Evolutionary conservation across 257 asterid species (phyloP).

Genomic region (Petunia secreta): DNA sequence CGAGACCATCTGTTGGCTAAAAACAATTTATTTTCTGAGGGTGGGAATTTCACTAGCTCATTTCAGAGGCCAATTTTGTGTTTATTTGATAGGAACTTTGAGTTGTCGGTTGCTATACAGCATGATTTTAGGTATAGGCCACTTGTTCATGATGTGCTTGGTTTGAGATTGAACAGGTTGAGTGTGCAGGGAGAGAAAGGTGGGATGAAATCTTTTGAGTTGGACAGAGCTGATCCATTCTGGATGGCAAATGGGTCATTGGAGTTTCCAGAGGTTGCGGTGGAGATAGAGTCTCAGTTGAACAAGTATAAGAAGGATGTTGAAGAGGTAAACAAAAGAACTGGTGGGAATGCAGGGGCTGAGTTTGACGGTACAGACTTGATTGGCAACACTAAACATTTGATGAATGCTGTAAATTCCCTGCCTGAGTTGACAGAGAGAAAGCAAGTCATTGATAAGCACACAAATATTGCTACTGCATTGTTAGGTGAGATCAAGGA

Average conservation of each 20-base stretch:
- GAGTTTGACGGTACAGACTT: constrained; percentile 88
- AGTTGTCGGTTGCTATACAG: constrained; percentile 84
- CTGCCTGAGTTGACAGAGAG: constrained; percentile 94
- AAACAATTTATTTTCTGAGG: constrained; percentile 80
- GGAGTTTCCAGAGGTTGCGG: constrained; percentile 93
- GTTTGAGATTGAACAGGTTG: constrained; percentile 87
- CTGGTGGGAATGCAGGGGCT: constrained; percentile 82
- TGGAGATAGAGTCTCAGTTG: constrained; percentile 84
- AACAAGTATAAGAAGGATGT: constrained; percentile 85
- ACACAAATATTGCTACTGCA: constrained; percentile 87
- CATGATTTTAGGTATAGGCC: constrained; percentile 97
- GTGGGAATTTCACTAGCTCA: constrained; percentile 73
- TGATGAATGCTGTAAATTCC: constrained; percentile 94
- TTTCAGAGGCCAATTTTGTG: constrained; percentile 97
- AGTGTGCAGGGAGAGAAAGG: constrained; percentile 90
- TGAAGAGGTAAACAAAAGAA: constrained; percentile 85
- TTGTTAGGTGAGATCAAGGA: constrained; percentile 73
- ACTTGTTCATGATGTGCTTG: constrained; percentile 94
- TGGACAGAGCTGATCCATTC: constrained; percentile 81
- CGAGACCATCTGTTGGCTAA: constrained; percentile 90
- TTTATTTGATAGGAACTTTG: constrained; percentile 88
- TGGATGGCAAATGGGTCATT: constrained; percentile 81
- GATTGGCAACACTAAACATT: constrained; percentile 88
- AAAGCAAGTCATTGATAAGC: constrained; percentile 84
- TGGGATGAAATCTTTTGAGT: constrained; percentile 76